Percentiles rank a stretch among this genome's conserved stretches.
These are phyloP conservation scores for Hypomontagnella monticulosa DNA, from an alignment of 495 filamentous ascomycete species.

Conservation along the genomic window DNA sequence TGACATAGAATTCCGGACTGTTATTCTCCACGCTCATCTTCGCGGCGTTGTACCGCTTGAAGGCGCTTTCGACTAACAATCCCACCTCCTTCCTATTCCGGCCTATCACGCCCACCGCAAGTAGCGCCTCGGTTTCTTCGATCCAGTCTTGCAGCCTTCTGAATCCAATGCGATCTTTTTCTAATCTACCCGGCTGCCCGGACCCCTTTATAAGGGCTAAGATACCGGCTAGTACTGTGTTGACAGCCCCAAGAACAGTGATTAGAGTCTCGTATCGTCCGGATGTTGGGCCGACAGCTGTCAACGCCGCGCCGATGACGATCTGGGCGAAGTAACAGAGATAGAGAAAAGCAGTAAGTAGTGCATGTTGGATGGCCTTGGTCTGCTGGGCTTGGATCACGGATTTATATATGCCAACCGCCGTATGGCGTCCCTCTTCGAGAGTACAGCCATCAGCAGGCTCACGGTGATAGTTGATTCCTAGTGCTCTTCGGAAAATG, in stretches of 20 bases:
- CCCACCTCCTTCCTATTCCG: conserved; percentile 56
- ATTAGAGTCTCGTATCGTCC: conserved; percentile 50
- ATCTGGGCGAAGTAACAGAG: conserved; percentile 54
- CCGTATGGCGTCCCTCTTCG: conserved; percentile 51
- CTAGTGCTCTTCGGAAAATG: conserved; percentile 55
- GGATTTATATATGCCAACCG: conserved; percentile 51
- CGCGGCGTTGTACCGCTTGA: conserved; percentile 57
- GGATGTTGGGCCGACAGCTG: conserved; percentile 55
- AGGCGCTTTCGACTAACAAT: conserved; percentile 54
- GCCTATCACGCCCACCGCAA: conserved; percentile 54
- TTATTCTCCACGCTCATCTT: conserved; percentile 57
- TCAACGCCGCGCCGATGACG: conserved; percentile 57
- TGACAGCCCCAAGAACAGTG: conserved; percentile 58
- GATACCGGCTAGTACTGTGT: conserved; percentile 61
- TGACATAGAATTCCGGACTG: conserved; percentile 53
- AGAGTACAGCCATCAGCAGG: conserved; percentile 44
- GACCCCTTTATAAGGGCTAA: conserved; percentile 58
- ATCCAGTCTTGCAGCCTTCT: conserved; percentile 53
- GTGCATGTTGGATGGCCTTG: conserved; percentile 39
- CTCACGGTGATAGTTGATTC: conserved; percentile 50
- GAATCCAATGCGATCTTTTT: conserved; percentile 54
- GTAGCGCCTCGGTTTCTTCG: conserved; percentile 49
- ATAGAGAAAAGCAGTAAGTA: conserved; percentile 50
- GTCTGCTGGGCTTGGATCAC: conserved; percentile 44
- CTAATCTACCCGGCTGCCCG: conserved; percentile 53